These are phyloP conservation scores for Fagus sylvatica DNA, from an alignment of 306 rosid species.

Conservation along the genomic window DNA sequence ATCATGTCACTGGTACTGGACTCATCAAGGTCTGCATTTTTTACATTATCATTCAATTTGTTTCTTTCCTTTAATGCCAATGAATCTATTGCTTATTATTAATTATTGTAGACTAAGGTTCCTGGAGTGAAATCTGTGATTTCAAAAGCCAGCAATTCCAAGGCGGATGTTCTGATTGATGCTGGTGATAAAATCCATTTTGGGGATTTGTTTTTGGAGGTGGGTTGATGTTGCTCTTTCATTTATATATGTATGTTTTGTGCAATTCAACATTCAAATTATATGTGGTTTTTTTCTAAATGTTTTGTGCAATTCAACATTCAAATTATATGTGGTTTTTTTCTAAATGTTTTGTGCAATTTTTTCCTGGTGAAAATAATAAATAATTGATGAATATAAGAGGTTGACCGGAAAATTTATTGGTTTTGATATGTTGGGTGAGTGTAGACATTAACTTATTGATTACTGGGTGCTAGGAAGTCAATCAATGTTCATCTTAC, in stretches of 20 bases:
- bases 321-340: neutral
- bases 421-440: neutral
- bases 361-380: neutral
- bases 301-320: neutral
- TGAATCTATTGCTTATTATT: constrained; percentile 9
- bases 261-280: neutral
- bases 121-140: constrained; percentile 78
- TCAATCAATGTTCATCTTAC: neutral
- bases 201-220: constrained; percentile 89
- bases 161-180: constrained; percentile 65
- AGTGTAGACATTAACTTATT: neutral
- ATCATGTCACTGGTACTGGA: constrained; percentile 95
- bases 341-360: neutral
- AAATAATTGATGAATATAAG: neutral
- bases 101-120: constrained; percentile 53
- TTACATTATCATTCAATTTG: neutral
- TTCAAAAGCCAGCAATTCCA: constrained; percentile 81
- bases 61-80: neutral
- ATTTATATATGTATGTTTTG: neutral
- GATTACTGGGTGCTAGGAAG: neutral
- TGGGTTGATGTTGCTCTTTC: constrained; percentile 25
- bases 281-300: neutral
- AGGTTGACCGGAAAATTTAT: neutral
- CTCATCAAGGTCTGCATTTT: constrained; percentile 63
- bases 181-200: constrained; percentile 59